phyloP scores from a whole-genome alignment of 2,329 filamentous ascomycete species.

The Didymella lethalis region DNA sequence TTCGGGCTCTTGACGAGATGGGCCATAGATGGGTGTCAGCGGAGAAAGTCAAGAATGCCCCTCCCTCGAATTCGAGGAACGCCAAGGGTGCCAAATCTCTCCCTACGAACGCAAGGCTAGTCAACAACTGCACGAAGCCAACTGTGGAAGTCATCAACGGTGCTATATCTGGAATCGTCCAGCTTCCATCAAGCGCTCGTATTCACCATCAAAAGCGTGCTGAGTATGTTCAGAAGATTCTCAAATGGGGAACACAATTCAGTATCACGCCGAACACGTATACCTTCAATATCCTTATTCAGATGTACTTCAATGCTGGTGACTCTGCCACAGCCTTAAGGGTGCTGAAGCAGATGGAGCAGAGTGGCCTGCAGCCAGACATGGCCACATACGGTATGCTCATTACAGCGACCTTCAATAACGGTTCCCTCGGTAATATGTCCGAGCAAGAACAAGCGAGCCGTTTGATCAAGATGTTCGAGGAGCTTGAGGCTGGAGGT shows the following conservation, averaged over 20 bases:
- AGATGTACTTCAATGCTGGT: conserved; percentile 62
- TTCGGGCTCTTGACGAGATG: conserved; percentile 73
- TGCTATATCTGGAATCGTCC: conserved; percentile 69
- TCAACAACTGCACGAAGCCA: conserved; percentile 63
- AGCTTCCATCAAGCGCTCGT: conserved; percentile 32
- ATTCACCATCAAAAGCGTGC: conserved; percentile 52
- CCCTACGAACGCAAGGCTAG: conserved; percentile 26
- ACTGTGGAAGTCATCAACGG: conserved; percentile 73
- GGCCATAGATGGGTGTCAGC: conserved; percentile 63
- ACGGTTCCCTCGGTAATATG: conserved; percentile 54
- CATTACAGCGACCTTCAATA: conserved; percentile 66
- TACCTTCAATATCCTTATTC: conserved; percentile 75
- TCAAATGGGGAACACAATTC: conserved; percentile 54
- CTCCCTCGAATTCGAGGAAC: conserved; percentile 19
- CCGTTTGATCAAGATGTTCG: conserved; percentile 64
- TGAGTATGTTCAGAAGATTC: conserved; percentile 49
- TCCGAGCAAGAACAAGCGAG: conserved; percentile 60
- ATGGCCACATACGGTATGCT: conserved; percentile 77
- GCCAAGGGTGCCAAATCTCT: conserved; percentile 24
- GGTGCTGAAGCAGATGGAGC: conserved; percentile 68
- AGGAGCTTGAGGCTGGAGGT: conserved; percentile 62
- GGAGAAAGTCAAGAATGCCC: conserved; percentile 29
- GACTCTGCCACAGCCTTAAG: conserved; percentile 58
- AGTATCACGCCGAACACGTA: conserved; percentile 57
- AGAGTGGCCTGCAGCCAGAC: conserved; percentile 64